phyloP scores from a whole-genome alignment of 768 basidiomycete species.

The Mycena albidolilacea region DNA sequence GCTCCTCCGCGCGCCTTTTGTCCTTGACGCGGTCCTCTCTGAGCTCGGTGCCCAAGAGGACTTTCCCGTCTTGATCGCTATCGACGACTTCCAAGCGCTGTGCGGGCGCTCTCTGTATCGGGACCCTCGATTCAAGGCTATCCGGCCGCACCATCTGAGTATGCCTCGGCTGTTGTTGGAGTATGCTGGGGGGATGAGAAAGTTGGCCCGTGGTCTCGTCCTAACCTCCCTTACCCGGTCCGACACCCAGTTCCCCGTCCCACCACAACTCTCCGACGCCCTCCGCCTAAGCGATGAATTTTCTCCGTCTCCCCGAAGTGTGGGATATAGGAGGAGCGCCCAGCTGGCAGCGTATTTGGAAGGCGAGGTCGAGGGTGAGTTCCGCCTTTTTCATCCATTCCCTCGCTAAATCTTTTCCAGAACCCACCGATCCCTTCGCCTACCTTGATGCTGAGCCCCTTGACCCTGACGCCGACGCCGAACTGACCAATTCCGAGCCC shows the following conservation, averaged over 20 bases:
- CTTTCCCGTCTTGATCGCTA: slow-evolving; percentile 88
- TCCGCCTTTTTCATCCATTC: not conserved
- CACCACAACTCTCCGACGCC: slow-evolving; percentile 76
- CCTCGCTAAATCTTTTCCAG: not conserved
- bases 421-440: not conserved
- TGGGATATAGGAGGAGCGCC: not conserved
- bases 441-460: not conserved
- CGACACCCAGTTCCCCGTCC: slow-evolving; percentile 69
- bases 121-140: slow-evolving; percentile 76
- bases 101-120: slow-evolving; percentile 79
- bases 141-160: slow-evolving; percentile 85
- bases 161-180: slow-evolving; percentile 85
- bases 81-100: slow-evolving; percentile 91
- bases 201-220: slow-evolving; percentile 78
- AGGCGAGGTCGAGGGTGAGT: slow-evolving; percentile 10
- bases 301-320: slow-evolving; percentile 12
- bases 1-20: slow-evolving; percentile 60
- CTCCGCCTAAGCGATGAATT: slow-evolving; percentile 61
- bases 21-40: slow-evolving; percentile 71
- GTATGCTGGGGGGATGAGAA: slow-evolving; percentile 77
- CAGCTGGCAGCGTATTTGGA: slow-evolving; percentile 38
- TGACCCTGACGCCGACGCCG: not conserved
- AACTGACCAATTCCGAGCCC: not conserved
- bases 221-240: slow-evolving; percentile 78
- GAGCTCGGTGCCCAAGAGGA: slow-evolving; percentile 75